Evolutionary conservation across 2,329 filamentous ascomycete species (phyloP).

Genomic region (Emydomyces testavorans): DNA sequence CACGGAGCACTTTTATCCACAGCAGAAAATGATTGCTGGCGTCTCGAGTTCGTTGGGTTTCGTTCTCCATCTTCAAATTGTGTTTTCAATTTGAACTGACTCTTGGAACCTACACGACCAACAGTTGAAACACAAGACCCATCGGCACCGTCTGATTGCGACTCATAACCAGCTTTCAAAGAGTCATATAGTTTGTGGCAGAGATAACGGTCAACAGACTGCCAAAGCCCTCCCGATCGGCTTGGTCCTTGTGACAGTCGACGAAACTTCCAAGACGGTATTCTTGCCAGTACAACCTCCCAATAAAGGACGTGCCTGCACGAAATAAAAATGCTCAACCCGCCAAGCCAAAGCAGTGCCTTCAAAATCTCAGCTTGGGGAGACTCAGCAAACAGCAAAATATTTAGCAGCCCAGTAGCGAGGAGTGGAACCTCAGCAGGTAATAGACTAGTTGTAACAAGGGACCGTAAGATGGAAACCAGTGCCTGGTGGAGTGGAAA

Average conservation of each 20-base stretch:
- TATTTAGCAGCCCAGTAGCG: conserved; percentile 68
- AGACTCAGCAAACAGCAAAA: conserved; percentile 64
- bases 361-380: conserved; percentile 80
- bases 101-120: background rate
- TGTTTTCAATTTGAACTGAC: background rate
- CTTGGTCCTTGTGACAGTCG: conserved; percentile 37
- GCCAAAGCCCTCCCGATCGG: conserved; percentile 31
- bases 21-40: conserved; percentile 1
- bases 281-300: conserved; percentile 74
- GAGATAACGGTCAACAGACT: conserved; percentile 34
- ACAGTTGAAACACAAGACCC: background rate
- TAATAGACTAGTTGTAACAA: conserved; percentile 81
- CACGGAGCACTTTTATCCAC: background rate
- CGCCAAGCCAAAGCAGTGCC: conserved; percentile 73
- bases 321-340: conserved; percentile 59
- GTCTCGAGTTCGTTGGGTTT: background rate
- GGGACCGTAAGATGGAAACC: conserved; percentile 59
- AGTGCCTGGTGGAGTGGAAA: conserved; percentile 77
- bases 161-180: background rate
- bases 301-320: conserved; percentile 66
- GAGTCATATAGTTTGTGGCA: conserved; percentile 38
- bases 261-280: conserved; percentile 83
- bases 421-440: conserved; percentile 79
- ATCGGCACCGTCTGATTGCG: conserved; percentile 8
- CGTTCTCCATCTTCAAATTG: background rate